Evolutionary conservation across 352 stramenopile species (phyloP).

Genomic region (Globisporangium lucens): DNA sequence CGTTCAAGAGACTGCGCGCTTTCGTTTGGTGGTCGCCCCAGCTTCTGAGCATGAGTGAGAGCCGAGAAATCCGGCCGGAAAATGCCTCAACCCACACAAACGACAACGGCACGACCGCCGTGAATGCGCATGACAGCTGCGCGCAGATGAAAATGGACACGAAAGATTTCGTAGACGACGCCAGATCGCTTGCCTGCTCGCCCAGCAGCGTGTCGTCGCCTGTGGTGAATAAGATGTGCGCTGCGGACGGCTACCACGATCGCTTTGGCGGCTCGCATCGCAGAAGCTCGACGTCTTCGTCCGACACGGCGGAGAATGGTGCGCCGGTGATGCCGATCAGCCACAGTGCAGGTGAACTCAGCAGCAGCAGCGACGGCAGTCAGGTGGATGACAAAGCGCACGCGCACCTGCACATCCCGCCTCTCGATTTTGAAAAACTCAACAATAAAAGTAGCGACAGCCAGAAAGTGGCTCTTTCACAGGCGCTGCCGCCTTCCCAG

Average conservation of each 20-base stretch:
- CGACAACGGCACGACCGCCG: not conserved
- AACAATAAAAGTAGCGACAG: not conserved
- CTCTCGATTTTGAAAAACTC: conserved; percentile 7
- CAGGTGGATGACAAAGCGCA: not conserved
- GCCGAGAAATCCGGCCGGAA: not conserved
- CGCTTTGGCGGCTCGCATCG: conserved; percentile 6
- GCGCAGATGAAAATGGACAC: not conserved
- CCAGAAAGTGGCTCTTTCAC: not conserved
- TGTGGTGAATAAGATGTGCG: not conserved
- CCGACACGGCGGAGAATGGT: conserved; percentile 13
- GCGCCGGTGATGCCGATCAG: conserved; percentile 12
- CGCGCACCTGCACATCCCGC: not conserved
- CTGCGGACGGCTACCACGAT: not conserved
- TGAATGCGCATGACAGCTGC: not conserved
- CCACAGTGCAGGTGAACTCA: not conserved
- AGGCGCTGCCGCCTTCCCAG: not conserved
- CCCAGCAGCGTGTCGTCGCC: not conserved
- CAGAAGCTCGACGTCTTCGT: conserved; percentile 17
- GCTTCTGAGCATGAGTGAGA: not conserved
- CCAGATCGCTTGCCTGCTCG: not conserved
- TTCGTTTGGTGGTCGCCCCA: not conserved
- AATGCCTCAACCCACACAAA: not conserved
- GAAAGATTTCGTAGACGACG: not conserved
- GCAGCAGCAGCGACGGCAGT: not conserved
- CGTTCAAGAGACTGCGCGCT: not conserved